These are phyloP conservation scores for Blumeriella jaapii DNA, from an alignment of 2,329 filamentous ascomycete genomes.

Conservation along the genomic window DNA sequence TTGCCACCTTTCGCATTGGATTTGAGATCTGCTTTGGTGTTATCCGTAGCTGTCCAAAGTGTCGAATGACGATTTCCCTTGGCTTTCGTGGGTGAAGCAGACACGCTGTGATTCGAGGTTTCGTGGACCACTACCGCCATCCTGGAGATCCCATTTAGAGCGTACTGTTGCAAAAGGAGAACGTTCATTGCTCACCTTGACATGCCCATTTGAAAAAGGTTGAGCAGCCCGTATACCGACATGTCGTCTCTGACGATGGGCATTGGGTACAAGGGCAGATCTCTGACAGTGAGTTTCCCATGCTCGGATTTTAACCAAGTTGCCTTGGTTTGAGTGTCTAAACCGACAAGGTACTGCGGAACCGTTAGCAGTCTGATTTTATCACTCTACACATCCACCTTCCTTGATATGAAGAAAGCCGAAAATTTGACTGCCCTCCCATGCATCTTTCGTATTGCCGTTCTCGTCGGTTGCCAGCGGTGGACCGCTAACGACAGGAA, in stretches of 20 bases:
- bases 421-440: slow-evolving; percentile 13
- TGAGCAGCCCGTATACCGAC: slow-evolving; percentile 20
- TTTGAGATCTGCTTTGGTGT: slow-evolving; percentile 6
- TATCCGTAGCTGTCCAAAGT: slow-evolving; percentile 11
- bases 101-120: neutral
- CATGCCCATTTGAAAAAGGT: slow-evolving; percentile 23
- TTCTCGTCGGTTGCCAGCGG: neutral
- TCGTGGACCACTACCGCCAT: slow-evolving; percentile 20
- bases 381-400: neutral
- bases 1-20: slow-evolving; percentile 6
- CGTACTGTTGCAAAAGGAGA: neutral
- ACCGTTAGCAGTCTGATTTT: neutral
- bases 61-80: slow-evolving; percentile 3
- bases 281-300: slow-evolving; percentile 17
- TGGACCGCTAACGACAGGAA: slow-evolving; percentile 19
- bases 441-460: neutral
- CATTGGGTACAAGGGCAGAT: slow-evolving; percentile 21
- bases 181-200: slow-evolving; percentile 13
- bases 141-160: slow-evolving; percentile 8
- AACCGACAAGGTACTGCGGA: slow-evolving; percentile 17
- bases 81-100: neutral
- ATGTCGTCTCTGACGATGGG: slow-evolving; percentile 22
- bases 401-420: slow-evolving; percentile 24
- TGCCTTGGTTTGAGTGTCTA: slow-evolving; percentile 11
- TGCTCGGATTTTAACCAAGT: neutral